Base-by-base conservation (phyloP, 495 filamentous ascomycete genomes). In the Penicillium psychrofluorescens region DNA sequence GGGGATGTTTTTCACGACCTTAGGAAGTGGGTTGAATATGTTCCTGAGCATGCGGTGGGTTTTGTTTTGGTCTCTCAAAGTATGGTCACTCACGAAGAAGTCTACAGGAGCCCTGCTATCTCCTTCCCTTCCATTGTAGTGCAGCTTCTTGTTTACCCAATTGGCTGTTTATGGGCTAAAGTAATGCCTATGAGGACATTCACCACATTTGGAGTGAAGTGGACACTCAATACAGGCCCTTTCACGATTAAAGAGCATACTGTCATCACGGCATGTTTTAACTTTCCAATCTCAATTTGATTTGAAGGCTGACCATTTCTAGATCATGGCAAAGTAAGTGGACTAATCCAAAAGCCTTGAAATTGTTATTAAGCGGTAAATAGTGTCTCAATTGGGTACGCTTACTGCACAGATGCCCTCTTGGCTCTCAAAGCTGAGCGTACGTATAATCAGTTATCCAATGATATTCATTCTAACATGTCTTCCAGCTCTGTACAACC, bases 221-320 rank as follows among this genome's bases (percentile, higher is more conserved):
- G 70, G 61, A 72, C 66, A 11, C 55, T 85, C 28, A 84, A 84
- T 48, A 76, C 78, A 2, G 79, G 81, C 0, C 77, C 75, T 9
- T 85, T 85, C 62, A 85, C 80, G 48, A 74, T 83, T 51, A 85
- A 85, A 49, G 80, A 84, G 46, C 81, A 85, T 55, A 71, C 80
- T 12, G 71, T 85, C 29, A 79, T 85, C 41, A 78, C 79, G 12
- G 74, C 84, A 48, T 79, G 79, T 72, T 71, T 63, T 16, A 16
- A 16, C 4, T 6, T 0, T 4, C 4, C 4, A 22, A 6, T 22
- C 4, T 22, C 22, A 22, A 22, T 4, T 22, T 0, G 2, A 22
- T 22, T 22, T 22, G 22, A 22, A 22, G 16, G 33, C 40, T 45
- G 31, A 53, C 38, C 1, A 15, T 29, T 22, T 11, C 7, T 37